phyloP scores from a whole-genome alignment of 1,139 yeast genomes.

The Sugiyamaella novakii region DNA sequence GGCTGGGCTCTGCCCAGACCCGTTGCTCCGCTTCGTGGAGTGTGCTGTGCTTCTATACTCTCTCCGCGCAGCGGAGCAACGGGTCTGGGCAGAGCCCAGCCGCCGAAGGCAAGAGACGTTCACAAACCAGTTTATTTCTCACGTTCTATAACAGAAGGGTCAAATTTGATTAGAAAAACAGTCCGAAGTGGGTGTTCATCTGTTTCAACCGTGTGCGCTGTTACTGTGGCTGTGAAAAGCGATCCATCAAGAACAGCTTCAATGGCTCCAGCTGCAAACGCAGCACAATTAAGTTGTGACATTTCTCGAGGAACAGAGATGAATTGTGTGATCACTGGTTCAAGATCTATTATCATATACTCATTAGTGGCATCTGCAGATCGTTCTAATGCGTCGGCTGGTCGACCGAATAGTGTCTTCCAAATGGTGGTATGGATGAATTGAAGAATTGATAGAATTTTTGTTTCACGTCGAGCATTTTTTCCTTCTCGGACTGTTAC shows the following conservation, averaged over 20 bases:
- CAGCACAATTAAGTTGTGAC: conserved; percentile 77
- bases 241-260: conserved; percentile 87
- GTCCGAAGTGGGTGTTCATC: conserved; percentile 69
- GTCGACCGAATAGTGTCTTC: conserved; percentile 77
- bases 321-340: conserved; percentile 74
- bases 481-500: conserved; percentile 67
- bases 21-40: not conserved
- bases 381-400: conserved; percentile 85
- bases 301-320: conserved; percentile 81
- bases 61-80: conserved; percentile 2
- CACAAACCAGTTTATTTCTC: conserved; percentile 19
- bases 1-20: conserved; percentile 10
- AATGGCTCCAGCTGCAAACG: conserved; percentile 86
- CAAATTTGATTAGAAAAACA: conserved; percentile 78
- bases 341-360: conserved; percentile 77
- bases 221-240: conserved; percentile 78
- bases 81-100: conserved; percentile 7
- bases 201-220: conserved; percentile 82
- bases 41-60: not conserved
- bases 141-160: conserved; percentile 34
- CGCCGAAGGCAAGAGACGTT: not conserved
- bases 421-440: conserved; percentile 82
- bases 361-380: conserved; percentile 82
- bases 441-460: conserved; percentile 75
- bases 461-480: conserved; percentile 67